phyloP scores from a whole-genome alignment of 495 filamentous ascomycete species.

The Neurospora pannonica region DNA sequence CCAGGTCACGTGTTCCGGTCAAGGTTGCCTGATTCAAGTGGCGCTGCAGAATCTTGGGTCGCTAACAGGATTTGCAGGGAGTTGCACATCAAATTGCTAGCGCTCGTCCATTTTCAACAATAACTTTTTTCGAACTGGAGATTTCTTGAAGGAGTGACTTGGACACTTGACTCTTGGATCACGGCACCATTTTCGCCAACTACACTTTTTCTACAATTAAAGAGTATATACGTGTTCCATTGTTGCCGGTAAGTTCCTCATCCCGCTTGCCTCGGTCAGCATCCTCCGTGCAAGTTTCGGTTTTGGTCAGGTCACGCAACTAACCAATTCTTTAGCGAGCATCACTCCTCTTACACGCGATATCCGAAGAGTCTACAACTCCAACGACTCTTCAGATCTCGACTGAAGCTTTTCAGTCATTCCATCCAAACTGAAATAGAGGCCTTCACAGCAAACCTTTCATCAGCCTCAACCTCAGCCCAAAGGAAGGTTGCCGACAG shows the following conservation, averaged over 20 bases:
- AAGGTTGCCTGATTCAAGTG: background rate
- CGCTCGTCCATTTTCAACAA: background rate
- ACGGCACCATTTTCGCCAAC: constrained; percentile 8
- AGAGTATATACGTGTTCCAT: constrained; percentile 5
- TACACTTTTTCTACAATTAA: background rate
- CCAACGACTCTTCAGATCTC: background rate
- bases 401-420: too few relatives aligned
- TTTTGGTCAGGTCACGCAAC: background rate
- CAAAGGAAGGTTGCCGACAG: background rate
- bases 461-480: background rate
- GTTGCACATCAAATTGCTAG: background rate
- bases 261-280: background rate
- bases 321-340: background rate
- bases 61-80: background rate
- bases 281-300: constrained; percentile 7
- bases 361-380: background rate
- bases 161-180: constrained; percentile 1
- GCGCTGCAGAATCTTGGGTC: background rate
- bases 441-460: background rate
- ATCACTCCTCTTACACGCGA: background rate
- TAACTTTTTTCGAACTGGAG: constrained; percentile 2
- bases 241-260: background rate
- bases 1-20: constrained; percentile 16
- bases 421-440: rapidly evolving
- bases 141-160: constrained; percentile 3